Evolutionary conservation across 1,284 basidiomycete species (phyloP).

Genomic region (Pascua sp.): DNA sequence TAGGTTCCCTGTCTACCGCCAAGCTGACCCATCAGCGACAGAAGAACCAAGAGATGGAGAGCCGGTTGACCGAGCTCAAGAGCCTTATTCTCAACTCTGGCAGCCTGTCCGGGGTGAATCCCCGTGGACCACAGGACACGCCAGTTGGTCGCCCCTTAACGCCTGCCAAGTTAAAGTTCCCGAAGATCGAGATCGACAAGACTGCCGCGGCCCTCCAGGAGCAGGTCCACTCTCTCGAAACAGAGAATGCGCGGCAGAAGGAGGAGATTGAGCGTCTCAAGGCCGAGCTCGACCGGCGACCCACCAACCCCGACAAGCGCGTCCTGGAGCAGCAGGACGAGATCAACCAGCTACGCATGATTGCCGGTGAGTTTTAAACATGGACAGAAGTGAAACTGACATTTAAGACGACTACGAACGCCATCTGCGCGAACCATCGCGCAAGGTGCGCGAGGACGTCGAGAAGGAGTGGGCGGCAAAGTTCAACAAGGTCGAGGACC

Average conservation of each 20-base stretch:
- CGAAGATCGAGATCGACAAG: conserved; percentile 67
- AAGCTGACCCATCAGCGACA: not conserved
- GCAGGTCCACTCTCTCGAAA: conserved; percentile 70
- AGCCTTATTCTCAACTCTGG: conserved; percentile 82
- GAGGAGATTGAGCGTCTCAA: conserved; percentile 65
- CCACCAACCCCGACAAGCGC: conserved; percentile 34
- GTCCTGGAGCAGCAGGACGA: conserved; percentile 46
- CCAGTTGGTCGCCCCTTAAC: conserved; percentile 66
- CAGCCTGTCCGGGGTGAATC: conserved; percentile 52
- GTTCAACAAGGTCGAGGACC: conserved; percentile 60
- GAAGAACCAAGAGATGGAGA: conserved; percentile 69
- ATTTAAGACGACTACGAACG: conserved; percentile 44
- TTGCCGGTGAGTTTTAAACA: conserved; percentile 36
- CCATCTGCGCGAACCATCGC: conserved; percentile 64
- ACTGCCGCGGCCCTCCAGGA: conserved; percentile 76
- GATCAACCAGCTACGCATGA: conserved; percentile 41
- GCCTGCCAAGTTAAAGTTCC: conserved; percentile 63
- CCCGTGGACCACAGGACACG: not conserved
- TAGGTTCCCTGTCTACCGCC: conserved; percentile 4
- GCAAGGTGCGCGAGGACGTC: conserved; percentile 71
- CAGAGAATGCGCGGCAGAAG: conserved; percentile 69
- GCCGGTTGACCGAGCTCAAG: conserved; percentile 75
- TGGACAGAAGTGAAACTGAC: not conserved
- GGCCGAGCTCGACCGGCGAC: conserved; percentile 44
- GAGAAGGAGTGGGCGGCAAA: conserved; percentile 69